Conservation (phyloP, 176 grass and related monocot species). For the Lolium rigidum region DNA sequence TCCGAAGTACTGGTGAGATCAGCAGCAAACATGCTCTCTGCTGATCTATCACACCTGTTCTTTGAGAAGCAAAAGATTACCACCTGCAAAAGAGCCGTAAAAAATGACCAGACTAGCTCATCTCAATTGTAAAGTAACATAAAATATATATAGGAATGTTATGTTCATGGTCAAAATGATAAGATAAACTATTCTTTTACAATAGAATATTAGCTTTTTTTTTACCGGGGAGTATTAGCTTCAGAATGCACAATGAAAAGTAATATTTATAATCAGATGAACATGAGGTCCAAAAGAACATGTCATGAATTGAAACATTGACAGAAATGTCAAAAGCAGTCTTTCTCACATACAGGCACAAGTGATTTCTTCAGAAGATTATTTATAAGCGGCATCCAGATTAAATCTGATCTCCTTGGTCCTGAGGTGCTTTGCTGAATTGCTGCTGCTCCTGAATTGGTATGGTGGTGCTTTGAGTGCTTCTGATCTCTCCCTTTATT, state of each 20-base stretch:
- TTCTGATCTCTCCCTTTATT: conserved; percentile 77
- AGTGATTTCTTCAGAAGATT: conserved; percentile 90
- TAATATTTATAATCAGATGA: conserved; percentile 2
- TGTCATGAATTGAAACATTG: conserved; percentile 17
- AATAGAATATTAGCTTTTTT: conserved; percentile 8
- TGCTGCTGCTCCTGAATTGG: conserved; percentile 47
- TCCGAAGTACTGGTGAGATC: conserved; percentile 88
- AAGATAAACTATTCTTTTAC: conserved; percentile 2
- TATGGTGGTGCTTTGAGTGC: conserved; percentile 61
- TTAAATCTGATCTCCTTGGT: conserved; percentile 72
- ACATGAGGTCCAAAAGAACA: conserved; percentile 18
- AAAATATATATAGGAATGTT: conserved; percentile 22
- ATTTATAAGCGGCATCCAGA: conserved; percentile 87
- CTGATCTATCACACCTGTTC: conserved; percentile 91
- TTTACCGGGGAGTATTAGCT: neutral
- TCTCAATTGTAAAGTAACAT: conserved; percentile 36
- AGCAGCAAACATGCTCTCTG: conserved; percentile 78
- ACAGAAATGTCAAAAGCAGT: conserved; percentile 34
- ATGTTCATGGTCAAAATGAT: conserved; percentile 25
- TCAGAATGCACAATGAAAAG: conserved; percentile 42
- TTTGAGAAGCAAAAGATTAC: conserved; percentile 99
- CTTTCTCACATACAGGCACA: conserved; percentile 74
- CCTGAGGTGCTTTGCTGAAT: conserved; percentile 65
- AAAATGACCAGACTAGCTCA: conserved; percentile 35
- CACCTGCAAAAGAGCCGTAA: conserved; percentile 56